Base-by-base conservation (phyloP, 129 eudicot genomes). In the Ambrosia artemisiifolia region DNA sequence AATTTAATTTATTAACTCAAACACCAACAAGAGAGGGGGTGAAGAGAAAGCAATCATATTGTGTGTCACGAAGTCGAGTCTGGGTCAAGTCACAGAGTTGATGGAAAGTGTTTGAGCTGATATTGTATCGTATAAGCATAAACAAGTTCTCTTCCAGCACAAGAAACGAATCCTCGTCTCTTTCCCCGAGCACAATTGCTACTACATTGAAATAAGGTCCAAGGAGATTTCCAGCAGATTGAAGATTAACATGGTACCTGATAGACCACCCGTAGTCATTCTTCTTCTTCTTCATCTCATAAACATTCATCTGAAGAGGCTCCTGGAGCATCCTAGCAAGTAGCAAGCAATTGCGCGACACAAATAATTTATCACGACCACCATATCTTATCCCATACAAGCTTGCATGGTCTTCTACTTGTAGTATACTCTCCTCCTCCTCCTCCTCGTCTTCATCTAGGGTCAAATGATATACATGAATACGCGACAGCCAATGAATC, bases 1-100 rank as follows among this genome's bases (percentile, higher is more conserved):
- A 46, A 53, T 19, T 53, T 12, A 53, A 1, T 1, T 53, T 5
- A 18, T 6, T 53, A 6, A 18, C 1, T 18, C 11, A 18, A 17
- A 55, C 62, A 20, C 14, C 34, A 19, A 20, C 33, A 55, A 55
- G 34, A 55, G 62, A 55, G 34, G 62, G 62, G 33, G 62, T 55
- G 62, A 19, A 55, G 14, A 55, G 18, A 55, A 19, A 55, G 62
- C 14, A 8, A 55, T 4, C 2, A 55, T 0, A 9, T 5, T 17
- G 5, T 19, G 62, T 7, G 13, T 19, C 5, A 19, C 34, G 20
- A 20, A 20, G 33, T 19, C 6, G 62, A 55, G 10, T 17, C 10
- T 20, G 62, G 62, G 62, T 20, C 12, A 55, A 10, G 62, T 55
- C 62, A 20, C 62, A 55, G 62, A 55, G 62, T 12, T 55, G 62